Base-by-base conservation (phyloP, 768 basidiomycete genomes). In the Erythrobasidium yunnanense region DNA sequence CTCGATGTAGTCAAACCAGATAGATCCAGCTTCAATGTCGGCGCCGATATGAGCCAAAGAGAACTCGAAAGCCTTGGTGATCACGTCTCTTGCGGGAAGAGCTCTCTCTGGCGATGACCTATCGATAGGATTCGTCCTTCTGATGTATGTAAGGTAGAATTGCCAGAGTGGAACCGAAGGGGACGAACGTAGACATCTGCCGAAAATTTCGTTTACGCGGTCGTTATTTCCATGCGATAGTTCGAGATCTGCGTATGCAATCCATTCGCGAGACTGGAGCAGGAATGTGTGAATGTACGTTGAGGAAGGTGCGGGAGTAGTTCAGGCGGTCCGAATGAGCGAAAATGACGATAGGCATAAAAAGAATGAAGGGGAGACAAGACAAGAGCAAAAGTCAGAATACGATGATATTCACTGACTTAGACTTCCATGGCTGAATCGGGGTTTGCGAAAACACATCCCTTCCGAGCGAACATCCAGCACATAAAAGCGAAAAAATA, bases 1-100 rank as follows among this genome's bases (percentile, higher is more conserved):
- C 66, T 86, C 83, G 73, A 97, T 87, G 73, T 92, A 97, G 72
- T 97, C 92, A 65, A 79, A 81, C 92, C 93, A 97, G 35, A 99
- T 89, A 60, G 87, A 84, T 7, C 87, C 88, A 60, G 88, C 87
- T 68, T 92, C 88, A 71, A 88, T 87, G 77, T 97, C 93, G 74
- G 87, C 85, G 18, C 91, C 91, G 50, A 95, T 84, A 69, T 90
- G 83, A 71, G 83, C 84, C 57, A 97, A 80, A 0, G 91, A 91
- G 73, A 89, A 95, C 74, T 97, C 92, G 75, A 91, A 97, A 13
- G 91, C 88, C 71, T 88, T 86, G 42, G 84, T 83, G 68, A 97
- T 83, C 18, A 82, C 83, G 45, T 88, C 85, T 62, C 91, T 83
- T 47, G 85, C 83, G 32, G 78, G 77, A 42, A 77, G 76, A 20